Conservation (phyloP, 1,284 basidiomycete species). For the Rhodotorula sp. region DNA sequence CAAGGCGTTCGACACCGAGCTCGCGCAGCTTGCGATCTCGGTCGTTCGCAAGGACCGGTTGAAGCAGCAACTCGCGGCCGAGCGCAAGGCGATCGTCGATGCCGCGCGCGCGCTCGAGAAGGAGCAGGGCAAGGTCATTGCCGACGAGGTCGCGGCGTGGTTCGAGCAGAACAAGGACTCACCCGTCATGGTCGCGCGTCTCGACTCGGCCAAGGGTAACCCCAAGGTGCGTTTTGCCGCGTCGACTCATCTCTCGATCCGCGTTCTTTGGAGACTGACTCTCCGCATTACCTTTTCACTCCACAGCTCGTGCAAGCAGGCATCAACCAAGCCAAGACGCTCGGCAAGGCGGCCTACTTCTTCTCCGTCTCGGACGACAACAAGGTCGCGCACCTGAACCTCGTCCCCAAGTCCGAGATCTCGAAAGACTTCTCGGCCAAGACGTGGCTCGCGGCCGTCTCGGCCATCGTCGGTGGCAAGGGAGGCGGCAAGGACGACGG, state of each 20-base stretch:
- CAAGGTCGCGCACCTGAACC: conserved; percentile 87
- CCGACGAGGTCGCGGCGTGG: conserved; percentile 66
- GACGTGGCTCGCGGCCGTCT: conserved; percentile 74
- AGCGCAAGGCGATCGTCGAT: conserved; percentile 82
- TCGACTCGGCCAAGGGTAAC: conserved; percentile 71
- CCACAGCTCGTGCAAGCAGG: conserved; percentile 66
- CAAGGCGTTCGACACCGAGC: conserved; percentile 76
- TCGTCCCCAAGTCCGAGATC: conserved; percentile 67
- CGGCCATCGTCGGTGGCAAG: conserved; percentile 82
- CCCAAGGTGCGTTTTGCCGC: conserved; percentile 62
- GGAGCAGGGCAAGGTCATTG: conserved; percentile 73
- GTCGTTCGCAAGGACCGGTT: conserved; percentile 77
- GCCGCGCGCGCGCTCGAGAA: conserved; percentile 77
- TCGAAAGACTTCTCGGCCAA: conserved; percentile 69
- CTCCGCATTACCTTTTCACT: too few relatives aligned
- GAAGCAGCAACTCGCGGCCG: conserved; percentile 66
- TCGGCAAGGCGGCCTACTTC: conserved; percentile 80
- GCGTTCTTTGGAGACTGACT: too few relatives aligned
- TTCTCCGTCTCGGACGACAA: conserved; percentile 67
- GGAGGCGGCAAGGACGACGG: conserved; percentile 89
- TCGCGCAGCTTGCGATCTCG: conserved; percentile 86
- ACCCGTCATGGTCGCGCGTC: conserved; percentile 64
- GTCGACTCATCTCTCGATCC: not conserved
- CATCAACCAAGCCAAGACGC: conserved; percentile 69
- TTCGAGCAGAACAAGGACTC: conserved; percentile 74